Percentiles rank a stretch among this genome's conserved stretches.
These are phyloP conservation scores for Fusarium penzigii DNA, from an alignment of 2,329 filamentous ascomycete genomes.

Conservation along the genomic window DNA sequence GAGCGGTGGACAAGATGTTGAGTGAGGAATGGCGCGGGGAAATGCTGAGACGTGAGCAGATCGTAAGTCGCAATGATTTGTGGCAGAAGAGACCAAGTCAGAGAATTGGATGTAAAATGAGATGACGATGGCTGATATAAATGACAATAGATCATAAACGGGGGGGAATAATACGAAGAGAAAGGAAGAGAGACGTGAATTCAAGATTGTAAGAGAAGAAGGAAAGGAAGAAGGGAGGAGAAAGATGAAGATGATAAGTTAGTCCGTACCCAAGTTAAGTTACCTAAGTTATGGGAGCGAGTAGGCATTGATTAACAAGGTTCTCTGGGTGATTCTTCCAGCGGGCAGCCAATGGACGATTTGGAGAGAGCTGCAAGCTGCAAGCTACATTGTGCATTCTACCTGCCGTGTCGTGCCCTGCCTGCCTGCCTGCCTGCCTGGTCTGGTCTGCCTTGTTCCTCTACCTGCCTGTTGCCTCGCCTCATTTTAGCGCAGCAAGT, in stretches of 20 bases:
- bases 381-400: background rate
- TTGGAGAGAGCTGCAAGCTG: slow-evolving; percentile 8
- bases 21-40: slow-evolving; percentile 1
- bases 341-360: slow-evolving; percentile 26
- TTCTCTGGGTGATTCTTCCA: slow-evolving; percentile 20
- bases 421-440: background rate
- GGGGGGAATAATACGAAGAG: background rate
- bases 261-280: slow-evolving; percentile 1
- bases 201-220: slow-evolving; percentile 5
- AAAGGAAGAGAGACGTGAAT: background rate
- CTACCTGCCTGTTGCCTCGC: background rate
- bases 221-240: slow-evolving; percentile 1
- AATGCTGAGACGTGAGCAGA: too few species aligned
- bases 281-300: slow-evolving; percentile 15
- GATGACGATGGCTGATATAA: background rate
- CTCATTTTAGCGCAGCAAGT: background rate
- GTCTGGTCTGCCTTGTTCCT: slow-evolving; percentile 4
- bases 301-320: slow-evolving; percentile 21
- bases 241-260: slow-evolving; percentile 6
- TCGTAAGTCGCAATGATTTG: too few species aligned
- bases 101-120: slow-evolving; percentile 3
- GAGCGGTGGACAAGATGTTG: slow-evolving; percentile 4
- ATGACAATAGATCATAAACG: slow-evolving; percentile 1
- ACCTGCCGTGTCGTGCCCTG: slow-evolving; percentile 3
- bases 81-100: background rate